phyloP scores from a whole-genome alignment of 257 asterid species.

The Solanum megistacrolobum region DNA sequence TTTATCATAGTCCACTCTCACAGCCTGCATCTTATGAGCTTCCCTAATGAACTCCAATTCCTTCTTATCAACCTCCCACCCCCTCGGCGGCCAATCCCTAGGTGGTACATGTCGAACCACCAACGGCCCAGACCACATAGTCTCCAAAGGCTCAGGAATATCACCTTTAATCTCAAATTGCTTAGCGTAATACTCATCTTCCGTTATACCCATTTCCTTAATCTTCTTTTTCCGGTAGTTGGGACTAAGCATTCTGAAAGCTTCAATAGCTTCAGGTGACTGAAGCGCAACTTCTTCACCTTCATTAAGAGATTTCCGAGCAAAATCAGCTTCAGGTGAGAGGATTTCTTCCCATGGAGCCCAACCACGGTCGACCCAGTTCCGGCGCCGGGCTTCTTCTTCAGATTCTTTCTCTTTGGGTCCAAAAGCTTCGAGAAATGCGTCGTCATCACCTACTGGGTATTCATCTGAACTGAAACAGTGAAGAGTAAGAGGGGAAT shows the following conservation, averaged over 20 bases:
- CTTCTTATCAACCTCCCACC: constrained; percentile 76
- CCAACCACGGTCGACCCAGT: constrained; percentile 97
- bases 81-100: constrained; percentile 95
- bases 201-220: constrained; percentile 70
- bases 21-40: constrained; percentile 46
- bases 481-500: constrained; percentile 3
- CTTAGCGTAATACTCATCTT: constrained; percentile 73
- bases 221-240: constrained; percentile 54
- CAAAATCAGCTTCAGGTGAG: constrained; percentile 82
- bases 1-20: constrained; percentile 50
- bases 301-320: constrained; percentile 74
- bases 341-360: constrained; percentile 99
- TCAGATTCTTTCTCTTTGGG: constrained; percentile 82
- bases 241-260: constrained; percentile 72
- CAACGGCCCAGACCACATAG: constrained; percentile 74
- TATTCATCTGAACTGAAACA: constrained; percentile 67
- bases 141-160: constrained; percentile 60
- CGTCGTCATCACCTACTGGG: constrained; percentile 79
- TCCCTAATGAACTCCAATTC: constrained; percentile 85
- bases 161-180: constrained; percentile 91
- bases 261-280: constrained; percentile 74
- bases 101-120: constrained; percentile 74
- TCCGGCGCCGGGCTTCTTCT: constrained; percentile 72
- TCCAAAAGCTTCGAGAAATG: constrained; percentile 50
- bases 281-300: constrained; percentile 95